A percentile compares a stretch with the other conserved stretches of the same genome.
Conservation (phyloP, 768 basidiomycete genomes). For the Scleroderma bovista region DNA sequence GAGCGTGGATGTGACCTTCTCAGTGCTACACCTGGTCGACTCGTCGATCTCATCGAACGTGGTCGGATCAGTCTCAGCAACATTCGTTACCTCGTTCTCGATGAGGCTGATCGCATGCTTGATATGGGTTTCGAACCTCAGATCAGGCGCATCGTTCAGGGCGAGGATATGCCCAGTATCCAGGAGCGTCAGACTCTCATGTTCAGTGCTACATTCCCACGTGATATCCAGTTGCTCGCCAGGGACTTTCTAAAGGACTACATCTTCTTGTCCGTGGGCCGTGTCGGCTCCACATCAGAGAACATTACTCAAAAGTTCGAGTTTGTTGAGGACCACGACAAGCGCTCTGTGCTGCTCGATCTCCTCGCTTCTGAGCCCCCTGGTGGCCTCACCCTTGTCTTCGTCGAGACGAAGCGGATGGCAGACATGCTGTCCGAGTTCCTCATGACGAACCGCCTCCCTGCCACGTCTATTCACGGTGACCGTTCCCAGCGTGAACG, state of each 20-base stretch:
- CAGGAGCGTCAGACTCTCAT: slow-evolving; percentile 94
- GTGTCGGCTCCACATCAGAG: slow-evolving; percentile 97
- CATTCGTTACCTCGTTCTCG: slow-evolving; percentile 95
- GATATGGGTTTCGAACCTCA: slow-evolving; percentile 99
- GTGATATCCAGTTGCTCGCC: slow-evolving; percentile 96
- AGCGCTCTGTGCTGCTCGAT: slow-evolving; percentile 94
- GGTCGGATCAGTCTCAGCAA: slow-evolving; percentile 95
- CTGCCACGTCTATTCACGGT: slow-evolving; percentile 96
- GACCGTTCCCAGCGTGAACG: slow-evolving; percentile 98
- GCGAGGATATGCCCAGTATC: slow-evolving; percentile 96
- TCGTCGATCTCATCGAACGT: slow-evolving; percentile 97
- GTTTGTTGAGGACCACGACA: slow-evolving; percentile 96
- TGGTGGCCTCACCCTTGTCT: slow-evolving; percentile 86
- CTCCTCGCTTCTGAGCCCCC: slow-evolving; percentile 70
- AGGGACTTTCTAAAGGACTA: slow-evolving; percentile 98
- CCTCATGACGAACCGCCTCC: slow-evolving; percentile 73
- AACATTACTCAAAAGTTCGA: slow-evolving; percentile 99
- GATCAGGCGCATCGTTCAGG: slow-evolving; percentile 96
- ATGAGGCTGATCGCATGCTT: slow-evolving; percentile 99
- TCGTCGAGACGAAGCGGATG: slow-evolving; percentile 99
- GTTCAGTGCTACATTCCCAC: slow-evolving; percentile 99
- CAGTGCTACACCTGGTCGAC: slow-evolving; percentile 94
- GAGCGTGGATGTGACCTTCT: slow-evolving; percentile 97
- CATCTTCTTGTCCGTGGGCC: slow-evolving; percentile 96
- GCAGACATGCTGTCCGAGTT: slow-evolving; percentile 98